A percentile compares a stretch with the other conserved stretches of the same genome.
Conservation (phyloP, 441 rosid genomes). For the Euphorbia schlechtendalii region DNA sequence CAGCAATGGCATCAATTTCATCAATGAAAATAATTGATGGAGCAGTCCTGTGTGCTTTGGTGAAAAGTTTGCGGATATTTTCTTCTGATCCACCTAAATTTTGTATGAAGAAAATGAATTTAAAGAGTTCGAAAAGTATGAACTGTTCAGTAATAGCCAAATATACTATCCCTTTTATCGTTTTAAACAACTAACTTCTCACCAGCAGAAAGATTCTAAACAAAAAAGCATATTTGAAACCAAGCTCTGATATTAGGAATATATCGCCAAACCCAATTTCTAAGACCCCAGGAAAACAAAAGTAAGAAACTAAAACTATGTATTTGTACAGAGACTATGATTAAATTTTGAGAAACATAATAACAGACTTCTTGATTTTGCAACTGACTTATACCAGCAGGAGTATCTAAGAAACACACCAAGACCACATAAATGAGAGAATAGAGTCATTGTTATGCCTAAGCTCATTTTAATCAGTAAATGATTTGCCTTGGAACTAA, state of each 20-base stretch:
- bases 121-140: too few species aligned
- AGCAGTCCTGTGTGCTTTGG: constrained; percentile 72
- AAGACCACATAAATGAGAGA: background rate
- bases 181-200: background rate
- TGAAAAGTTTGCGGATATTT: constrained; percentile 73
- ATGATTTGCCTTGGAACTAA: background rate
- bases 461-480: background rate
- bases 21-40: constrained; percentile 93
- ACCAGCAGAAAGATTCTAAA: background rate
- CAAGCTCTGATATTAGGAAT: background rate
- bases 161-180: background rate
- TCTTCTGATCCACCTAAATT: constrained; percentile 80
- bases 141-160: too few species aligned
- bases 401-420: background rate
- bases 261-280: background rate
- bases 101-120: constrained; percentile 6
- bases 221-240: background rate
- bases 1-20: constrained; percentile 94
- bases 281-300: background rate
- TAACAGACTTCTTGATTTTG: background rate
- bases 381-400: background rate
- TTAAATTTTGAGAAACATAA: background rate
- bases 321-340: background rate
- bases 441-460: background rate
- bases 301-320: background rate